A percentile compares a stretch with the other conserved stretches of the same genome.
Evolutionary conservation across 495 filamentous ascomycete genomes (phyloP).

Genomic region (Opeltia flavorubescens): DNA sequence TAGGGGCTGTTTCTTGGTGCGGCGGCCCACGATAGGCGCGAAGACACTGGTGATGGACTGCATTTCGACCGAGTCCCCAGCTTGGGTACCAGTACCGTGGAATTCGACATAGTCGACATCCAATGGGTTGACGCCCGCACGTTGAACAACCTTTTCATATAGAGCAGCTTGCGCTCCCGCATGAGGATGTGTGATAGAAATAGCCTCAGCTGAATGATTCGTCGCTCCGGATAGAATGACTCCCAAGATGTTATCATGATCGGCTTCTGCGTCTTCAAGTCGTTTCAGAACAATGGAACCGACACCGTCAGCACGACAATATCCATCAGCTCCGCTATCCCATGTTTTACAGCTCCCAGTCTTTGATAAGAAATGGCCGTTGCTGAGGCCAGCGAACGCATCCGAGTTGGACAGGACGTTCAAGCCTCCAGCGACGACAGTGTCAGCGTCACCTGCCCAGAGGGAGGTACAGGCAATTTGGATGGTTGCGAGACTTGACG

Average conservation of each 20-base stretch:
- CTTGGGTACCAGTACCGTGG: constrained; percentile 82
- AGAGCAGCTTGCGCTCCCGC: constrained; percentile 55
- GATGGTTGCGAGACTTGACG: constrained; percentile 69
- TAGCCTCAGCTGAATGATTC: constrained; percentile 65
- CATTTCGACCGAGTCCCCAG: constrained; percentile 72
- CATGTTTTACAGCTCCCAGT: constrained; percentile 75
- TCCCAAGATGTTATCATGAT: constrained; percentile 64
- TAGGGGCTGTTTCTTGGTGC: constrained; percentile 36
- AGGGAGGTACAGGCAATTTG: constrained; percentile 73
- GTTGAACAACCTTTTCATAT: constrained; percentile 52
- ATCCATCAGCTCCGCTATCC: constrained; percentile 66
- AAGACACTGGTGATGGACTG: constrained; percentile 65
- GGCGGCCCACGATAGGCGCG: constrained; percentile 51
- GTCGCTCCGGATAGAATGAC: constrained; percentile 57
- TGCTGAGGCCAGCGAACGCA: constrained; percentile 69
- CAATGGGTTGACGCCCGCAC: constrained; percentile 55
- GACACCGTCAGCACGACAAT: constrained; percentile 64
- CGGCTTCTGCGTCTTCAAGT: constrained; percentile 60
- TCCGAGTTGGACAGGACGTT: constrained; percentile 74
- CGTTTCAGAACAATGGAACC: constrained; percentile 64
- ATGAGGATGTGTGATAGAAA: constrained; percentile 78
- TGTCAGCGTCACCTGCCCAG: constrained; percentile 71
- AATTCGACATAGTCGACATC: constrained; percentile 76
- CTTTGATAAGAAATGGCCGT: constrained; percentile 63
- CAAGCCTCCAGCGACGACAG: constrained; percentile 70